Conservation (phyloP, 768 basidiomycete genomes). For the Mycena belliarum region DNA sequence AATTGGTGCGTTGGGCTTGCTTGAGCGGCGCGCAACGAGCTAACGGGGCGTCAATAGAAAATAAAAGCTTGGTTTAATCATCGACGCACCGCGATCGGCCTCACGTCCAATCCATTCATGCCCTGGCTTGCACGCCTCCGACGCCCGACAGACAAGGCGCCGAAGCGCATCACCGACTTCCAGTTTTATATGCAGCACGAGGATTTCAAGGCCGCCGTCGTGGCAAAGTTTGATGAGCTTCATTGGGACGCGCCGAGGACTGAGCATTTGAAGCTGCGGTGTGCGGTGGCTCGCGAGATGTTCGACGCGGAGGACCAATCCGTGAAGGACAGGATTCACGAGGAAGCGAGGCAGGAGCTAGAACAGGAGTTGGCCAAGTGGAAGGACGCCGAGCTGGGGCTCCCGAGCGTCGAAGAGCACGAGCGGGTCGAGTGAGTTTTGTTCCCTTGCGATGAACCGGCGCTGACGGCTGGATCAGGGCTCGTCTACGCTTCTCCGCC, state of each 20-base stretch:
- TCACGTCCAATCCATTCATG: background rate
- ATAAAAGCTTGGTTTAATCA: background rate
- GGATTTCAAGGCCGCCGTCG: slow-evolving; percentile 29
- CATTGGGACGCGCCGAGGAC: background rate
- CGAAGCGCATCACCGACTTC: background rate
- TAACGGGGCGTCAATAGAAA: background rate
- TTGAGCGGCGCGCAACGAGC: no score
- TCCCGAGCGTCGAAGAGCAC: background rate
- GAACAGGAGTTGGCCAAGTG: background rate
- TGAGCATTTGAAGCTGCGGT: background rate
- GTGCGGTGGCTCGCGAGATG: background rate
- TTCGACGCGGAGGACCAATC: background rate
- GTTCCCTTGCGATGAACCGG: background rate
- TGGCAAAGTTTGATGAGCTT: slow-evolving; percentile 41
- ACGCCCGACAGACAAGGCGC: background rate
- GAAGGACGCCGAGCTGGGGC: background rate
- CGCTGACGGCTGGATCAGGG: background rate
- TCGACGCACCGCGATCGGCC: background rate
- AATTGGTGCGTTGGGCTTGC: no score
- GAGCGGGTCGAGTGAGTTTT: background rate
- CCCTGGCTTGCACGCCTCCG: background rate
- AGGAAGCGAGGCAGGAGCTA: background rate
- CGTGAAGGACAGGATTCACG: background rate
- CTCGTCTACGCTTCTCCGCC: background rate
- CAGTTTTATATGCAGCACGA: background rate